Evolutionary conservation across 1,284 basidiomycete species (phyloP), one percentile per base, ranked within the genome.

Genomic region (Ceratobasidium sp.): DNA sequence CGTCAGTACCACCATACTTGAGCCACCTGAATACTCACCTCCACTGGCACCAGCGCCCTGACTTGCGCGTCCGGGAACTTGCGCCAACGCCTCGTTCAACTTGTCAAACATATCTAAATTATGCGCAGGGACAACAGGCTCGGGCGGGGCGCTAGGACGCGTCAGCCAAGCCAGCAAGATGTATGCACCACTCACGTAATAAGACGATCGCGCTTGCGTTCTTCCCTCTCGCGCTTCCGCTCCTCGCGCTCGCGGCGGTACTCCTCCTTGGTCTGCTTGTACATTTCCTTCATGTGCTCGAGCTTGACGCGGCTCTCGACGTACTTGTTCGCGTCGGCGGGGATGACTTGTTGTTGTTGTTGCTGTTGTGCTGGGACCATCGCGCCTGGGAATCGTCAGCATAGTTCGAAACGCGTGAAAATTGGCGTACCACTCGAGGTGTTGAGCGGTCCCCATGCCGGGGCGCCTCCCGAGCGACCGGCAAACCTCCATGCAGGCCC

Each of bases 181-280:
- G n/a, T n/a, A 12, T 38, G 7, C 20, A 55, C 22, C 27, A 27
- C 55, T 20, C 32, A 65, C 62, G 15, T 50, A 29, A 65, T 42
- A 4, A 65, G 27, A 34, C 62, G 35, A 8, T 43, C 49, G 4
- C 29, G 47, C 49, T 53, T 65, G 27, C 43, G 42, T 27, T 20
- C n/a, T 25, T 65, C 62, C 49, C 38, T 52, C 38, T 65, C 62
- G 25, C 27, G 25, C 62, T 65, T 65, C 38, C 62, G 27, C 22
- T 65, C 49, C 22, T 65, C 62, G 43, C 62, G 62, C 29, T 65
- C 62, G n/a, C 62, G 62, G 25, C 62, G 35, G 22, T 65, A 65
- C 49, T 65, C 62, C 32, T 65, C 62, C 50, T 65, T 65, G 34
- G 62, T 65, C 32, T 65, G 62, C 34, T 65, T 65, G 62, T 65